These are phyloP conservation scores for Colletotrichum scovillei DNA, from an alignment of 2,329 filamentous ascomycete genomes.

Conservation along the genomic window DNA sequence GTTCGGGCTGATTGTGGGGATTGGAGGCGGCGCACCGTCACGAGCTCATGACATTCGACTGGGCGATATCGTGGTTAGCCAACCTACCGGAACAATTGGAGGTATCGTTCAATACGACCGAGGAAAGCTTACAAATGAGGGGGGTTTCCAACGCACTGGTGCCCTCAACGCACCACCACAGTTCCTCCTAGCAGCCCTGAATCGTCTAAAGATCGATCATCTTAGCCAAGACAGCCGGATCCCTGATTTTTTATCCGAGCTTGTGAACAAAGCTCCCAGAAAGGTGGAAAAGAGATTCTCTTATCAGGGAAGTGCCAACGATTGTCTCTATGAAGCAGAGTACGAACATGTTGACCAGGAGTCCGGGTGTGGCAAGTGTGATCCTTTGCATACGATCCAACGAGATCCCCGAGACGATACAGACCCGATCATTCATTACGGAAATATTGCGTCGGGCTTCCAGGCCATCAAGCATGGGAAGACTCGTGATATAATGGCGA, in stretches of 20 bases:
- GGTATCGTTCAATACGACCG: slow-evolving; percentile 25
- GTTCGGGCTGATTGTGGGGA: slow-evolving; percentile 41
- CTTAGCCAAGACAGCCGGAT: no score
- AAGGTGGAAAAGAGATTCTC: not conserved
- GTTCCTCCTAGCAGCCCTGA: no score
- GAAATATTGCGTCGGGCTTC: slow-evolving; percentile 22
- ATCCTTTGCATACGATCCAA: not conserved
- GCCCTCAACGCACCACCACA: not conserved
- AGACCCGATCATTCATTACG: slow-evolving; percentile 20
- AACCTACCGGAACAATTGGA: not conserved
- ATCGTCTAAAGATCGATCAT: no score
- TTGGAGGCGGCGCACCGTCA: slow-evolving; percentile 41
- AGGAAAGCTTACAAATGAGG: no score
- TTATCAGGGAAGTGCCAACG: not conserved
- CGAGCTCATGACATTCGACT: slow-evolving; percentile 39
- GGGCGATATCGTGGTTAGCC: slow-evolving; percentile 41
- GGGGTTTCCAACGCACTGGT: not conserved
- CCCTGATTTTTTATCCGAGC: no score
- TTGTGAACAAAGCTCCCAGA: no score
- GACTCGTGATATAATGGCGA: no score
- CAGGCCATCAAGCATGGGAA: slow-evolving; percentile 35
- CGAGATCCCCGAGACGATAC: not conserved
- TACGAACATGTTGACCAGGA: not conserved
- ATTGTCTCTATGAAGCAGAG: not conserved
- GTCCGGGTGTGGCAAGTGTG: not conserved